A percentile compares a stretch with the other conserved stretches of the same genome.
Evolutionary conservation across 2,329 filamentous ascomycete species (phyloP).

Genomic region (Stylonectria norvegica): DNA sequence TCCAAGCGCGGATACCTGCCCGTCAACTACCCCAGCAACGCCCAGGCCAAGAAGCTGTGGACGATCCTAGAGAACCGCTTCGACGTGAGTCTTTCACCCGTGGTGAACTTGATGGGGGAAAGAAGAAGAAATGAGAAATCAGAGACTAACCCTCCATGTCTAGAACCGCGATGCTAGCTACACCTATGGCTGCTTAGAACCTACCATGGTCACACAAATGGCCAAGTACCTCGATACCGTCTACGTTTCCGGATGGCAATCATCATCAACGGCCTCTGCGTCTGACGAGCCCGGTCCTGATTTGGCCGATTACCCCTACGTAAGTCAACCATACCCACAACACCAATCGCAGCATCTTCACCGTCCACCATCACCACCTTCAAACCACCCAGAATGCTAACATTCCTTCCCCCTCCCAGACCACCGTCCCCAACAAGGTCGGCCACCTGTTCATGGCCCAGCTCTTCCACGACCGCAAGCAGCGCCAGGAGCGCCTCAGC

Average conservation of each 20-base stretch:
- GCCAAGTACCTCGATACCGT: slow-evolving; percentile 98
- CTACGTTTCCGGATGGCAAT: slow-evolving; percentile 99
- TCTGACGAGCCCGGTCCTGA: slow-evolving; percentile 96
- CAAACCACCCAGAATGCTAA: too few species aligned
- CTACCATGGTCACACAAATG: slow-evolving; percentile 99
- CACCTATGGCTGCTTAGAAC: slow-evolving; percentile 96
- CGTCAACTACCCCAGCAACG: slow-evolving; percentile 88
- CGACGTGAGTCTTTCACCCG: slow-evolving; percentile 53
- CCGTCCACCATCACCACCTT: background rate
- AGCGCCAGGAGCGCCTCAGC: slow-evolving; percentile 87
- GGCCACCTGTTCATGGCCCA: slow-evolving; percentile 97
- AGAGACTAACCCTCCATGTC: slow-evolving; percentile 1
- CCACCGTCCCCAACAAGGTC: slow-evolving; percentile 97
- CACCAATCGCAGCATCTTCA: slow-evolving; percentile 1
- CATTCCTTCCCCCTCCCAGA: slow-evolving; percentile 55
- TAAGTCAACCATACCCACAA: slow-evolving; percentile 40
- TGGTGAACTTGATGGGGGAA: background rate
- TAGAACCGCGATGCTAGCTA: slow-evolving; percentile 82
- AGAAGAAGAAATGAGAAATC: background rate
- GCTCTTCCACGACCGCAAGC: slow-evolving; percentile 98
- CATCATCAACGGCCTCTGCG: slow-evolving; percentile 89
- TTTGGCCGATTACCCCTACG: slow-evolving; percentile 95
- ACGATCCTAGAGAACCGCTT: slow-evolving; percentile 82
- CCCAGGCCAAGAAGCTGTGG: slow-evolving; percentile 92
- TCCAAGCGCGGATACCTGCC: slow-evolving; percentile 89